Percentiles rank a stretch among this genome's conserved stretches.
Evolutionary conservation across 2,329 filamentous ascomycete genomes (phyloP).

Genomic region (Akanthomyces uredinophilus): DNA sequence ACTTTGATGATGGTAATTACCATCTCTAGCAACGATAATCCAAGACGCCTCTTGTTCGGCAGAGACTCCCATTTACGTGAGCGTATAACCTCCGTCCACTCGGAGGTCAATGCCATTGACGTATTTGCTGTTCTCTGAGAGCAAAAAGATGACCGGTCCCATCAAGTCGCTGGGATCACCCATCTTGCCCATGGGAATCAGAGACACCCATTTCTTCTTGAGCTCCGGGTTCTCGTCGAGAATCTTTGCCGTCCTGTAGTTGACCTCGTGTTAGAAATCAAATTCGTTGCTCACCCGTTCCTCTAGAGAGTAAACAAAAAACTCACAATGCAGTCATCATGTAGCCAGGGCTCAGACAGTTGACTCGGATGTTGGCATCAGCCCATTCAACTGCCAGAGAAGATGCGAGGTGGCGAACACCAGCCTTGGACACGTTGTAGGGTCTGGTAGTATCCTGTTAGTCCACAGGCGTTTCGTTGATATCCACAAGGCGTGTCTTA

Average conservation of each 20-base stretch:
- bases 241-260: slow-evolving; percentile 77
- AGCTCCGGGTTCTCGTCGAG: slow-evolving; percentile 89
- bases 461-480: neutral
- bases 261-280: neutral
- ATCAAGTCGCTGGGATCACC: slow-evolving; percentile 86
- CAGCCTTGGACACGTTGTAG: slow-evolving; percentile 91
- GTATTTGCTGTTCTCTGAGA: slow-evolving; percentile 73
- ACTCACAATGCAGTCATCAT: slow-evolving; percentile 90
- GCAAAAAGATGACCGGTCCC: slow-evolving; percentile 83
- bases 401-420: slow-evolving; percentile 79
- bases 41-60: neutral
- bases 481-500: slow-evolving; percentile 30
- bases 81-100: slow-evolving; percentile 85
- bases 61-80: slow-evolving; percentile 48
- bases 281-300: neutral
- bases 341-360: slow-evolving; percentile 92
- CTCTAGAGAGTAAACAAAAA: neutral
- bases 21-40: neutral
- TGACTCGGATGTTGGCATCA: slow-evolving; percentile 79
- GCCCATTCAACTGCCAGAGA: slow-evolving; percentile 95
- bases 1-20: neutral
- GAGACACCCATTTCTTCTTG: slow-evolving; percentile 81
- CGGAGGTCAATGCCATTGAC: slow-evolving; percentile 69
- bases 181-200: slow-evolving; percentile 93
- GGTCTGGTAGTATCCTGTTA: slow-evolving; percentile 43